Evolutionary conservation across 2,329 filamentous ascomycete genomes (phyloP).

Genomic region (Aspergillus sp.): DNA sequence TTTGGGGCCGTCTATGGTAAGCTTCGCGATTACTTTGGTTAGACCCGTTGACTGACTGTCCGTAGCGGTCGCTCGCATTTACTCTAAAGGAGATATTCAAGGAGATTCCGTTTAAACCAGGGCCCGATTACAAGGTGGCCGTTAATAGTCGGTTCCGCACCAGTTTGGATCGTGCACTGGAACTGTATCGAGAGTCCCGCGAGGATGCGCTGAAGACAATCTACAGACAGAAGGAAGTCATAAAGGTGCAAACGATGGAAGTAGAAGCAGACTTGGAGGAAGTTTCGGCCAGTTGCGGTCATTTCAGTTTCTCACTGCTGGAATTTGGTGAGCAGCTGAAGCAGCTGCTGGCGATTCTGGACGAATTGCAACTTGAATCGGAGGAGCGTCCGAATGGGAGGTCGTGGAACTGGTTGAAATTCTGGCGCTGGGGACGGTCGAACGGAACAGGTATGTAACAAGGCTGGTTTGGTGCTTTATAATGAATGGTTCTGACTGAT

Average conservation of each 20-base stretch:
- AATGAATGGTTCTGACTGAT: slow-evolving; percentile 2
- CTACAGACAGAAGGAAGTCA: slow-evolving; percentile 76
- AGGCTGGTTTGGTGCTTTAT: not conserved
- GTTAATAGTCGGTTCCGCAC: slow-evolving; percentile 77
- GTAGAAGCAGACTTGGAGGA: slow-evolving; percentile 94
- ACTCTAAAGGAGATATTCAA: slow-evolving; percentile 86
- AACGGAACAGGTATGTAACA: slow-evolving; percentile 25
- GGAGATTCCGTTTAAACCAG: slow-evolving; percentile 76
- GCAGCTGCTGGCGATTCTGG: slow-evolving; percentile 76
- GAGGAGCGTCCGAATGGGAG: slow-evolving; percentile 62
- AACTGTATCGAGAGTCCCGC: slow-evolving; percentile 74
- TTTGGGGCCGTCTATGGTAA: slow-evolving; percentile 82
- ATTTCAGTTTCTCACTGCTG: slow-evolving; percentile 89
- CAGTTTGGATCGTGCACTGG: slow-evolving; percentile 77
- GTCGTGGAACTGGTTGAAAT: slow-evolving; percentile 81
- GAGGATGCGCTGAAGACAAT: slow-evolving; percentile 73
- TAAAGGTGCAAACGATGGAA: slow-evolving; percentile 65
- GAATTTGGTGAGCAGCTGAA: slow-evolving; percentile 90
- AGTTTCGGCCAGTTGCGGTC: slow-evolving; percentile 93
- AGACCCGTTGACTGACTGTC: not conserved
- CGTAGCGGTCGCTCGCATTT: slow-evolving; percentile 79
- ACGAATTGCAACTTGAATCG: slow-evolving; percentile 72
- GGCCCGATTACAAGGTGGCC: slow-evolving; percentile 65
- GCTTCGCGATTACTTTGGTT: not conserved
- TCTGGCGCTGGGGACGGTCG: slow-evolving; percentile 59